phyloP scores from a whole-genome alignment of 306 rosid species.

The Vigna nakashimae region DNA sequence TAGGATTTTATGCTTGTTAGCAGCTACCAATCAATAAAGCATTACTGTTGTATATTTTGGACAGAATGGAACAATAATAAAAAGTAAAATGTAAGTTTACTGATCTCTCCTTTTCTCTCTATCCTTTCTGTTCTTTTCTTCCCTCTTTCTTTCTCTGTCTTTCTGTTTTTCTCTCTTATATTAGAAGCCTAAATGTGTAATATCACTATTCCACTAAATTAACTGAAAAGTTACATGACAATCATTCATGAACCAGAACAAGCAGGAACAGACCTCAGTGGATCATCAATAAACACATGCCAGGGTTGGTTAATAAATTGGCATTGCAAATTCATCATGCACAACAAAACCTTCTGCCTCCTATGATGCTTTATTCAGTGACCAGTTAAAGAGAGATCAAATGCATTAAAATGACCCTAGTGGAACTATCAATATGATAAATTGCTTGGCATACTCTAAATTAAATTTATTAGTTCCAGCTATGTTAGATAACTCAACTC shows the following conservation, averaged over 20 bases:
- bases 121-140: not conserved
- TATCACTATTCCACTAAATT: constrained; percentile 1
- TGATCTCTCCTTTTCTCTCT: not conserved
- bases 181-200: not conserved
- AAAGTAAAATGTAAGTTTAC: not conserved
- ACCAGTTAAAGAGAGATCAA: not conserved
- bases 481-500: not conserved
- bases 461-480: not conserved
- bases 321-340: constrained; percentile 9
- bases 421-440: constrained; percentile 5
- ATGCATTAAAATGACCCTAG: not conserved
- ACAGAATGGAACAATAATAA: not conserved
- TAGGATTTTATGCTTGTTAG: not conserved
- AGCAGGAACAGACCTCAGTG: not conserved
- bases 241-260: constrained; percentile 6
- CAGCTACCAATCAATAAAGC: not conserved
- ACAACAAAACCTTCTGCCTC: constrained; percentile 2
- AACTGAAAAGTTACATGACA: not conserved
- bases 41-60: not conserved
- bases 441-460: not conserved
- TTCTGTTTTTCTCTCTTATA: not conserved
- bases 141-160: not conserved
- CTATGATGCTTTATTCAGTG: not conserved
- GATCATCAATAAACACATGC: not conserved
- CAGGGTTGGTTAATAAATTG: not conserved